Evolutionary conservation across 345 rosid species (phyloP), one percentile per base, ranked within the genome.

Genomic region (Fremontodendron californicum): DNA sequence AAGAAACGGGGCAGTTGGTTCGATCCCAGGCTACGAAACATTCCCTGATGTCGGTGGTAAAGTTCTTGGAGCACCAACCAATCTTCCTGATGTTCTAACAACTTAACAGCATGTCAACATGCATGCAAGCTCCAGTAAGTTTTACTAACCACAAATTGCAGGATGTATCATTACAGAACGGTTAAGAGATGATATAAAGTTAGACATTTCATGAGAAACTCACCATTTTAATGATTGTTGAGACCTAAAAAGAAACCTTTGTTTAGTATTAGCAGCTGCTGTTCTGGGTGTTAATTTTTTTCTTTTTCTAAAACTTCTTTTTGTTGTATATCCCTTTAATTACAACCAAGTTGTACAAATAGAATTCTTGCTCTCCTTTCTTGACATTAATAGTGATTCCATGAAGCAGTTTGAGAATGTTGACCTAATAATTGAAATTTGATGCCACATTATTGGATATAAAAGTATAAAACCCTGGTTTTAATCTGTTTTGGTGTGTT

Each of bases 41-140:
- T 91, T 90, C 76, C 94, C 92, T 25, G 94, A 91, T 55, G 92
- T 90, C 0, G 91, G 92, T 2, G 91, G 96, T 33, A 90, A 91
- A 73, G 72, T 91, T 75, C 90, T 90, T 2, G 94, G 96, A 37
- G 76, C 88, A 0, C 80, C 91, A 8, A 86, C 88, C 21, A 91
- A 58, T 75, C 91, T 90, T 71, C 96, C 92, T 5, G 94, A 90
- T 74, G 88, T 87, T 77, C 79, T 90, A 19, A 91, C 92, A 12
- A 87, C 92, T 15, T 90, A 69, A 81, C 39, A 46, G 57, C 58
- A 48, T 29, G 48, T 13, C 3, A 37, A 15, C 42, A 57, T 58
- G 1, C 18, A 2, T 15, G 52, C 2, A 62, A 62, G 21, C 40
- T 18, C 68, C 15, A 21, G 2, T 40, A 39, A 64, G 69, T 35